Evolutionary conservation across 1,284 basidiomycete genomes (phyloP).

Genomic region (Peniophora sp.): DNA sequence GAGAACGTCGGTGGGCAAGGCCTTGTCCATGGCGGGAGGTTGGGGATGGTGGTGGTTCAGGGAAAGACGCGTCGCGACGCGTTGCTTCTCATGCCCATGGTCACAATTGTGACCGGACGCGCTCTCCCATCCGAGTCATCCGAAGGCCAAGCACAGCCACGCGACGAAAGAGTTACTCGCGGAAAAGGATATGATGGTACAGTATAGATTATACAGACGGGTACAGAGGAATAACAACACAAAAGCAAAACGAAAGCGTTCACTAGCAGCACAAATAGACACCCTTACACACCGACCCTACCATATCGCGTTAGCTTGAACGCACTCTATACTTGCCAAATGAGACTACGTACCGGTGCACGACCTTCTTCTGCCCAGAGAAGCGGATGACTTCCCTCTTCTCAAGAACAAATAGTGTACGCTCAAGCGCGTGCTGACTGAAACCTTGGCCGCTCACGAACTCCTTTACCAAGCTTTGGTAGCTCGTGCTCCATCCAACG

Average conservation of each 20-base stretch:
- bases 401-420: slow-evolving; percentile 89
- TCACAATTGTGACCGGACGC: too few relatives aligned
- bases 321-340: background rate
- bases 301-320: slow-evolving; percentile 1
- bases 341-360: slow-evolving; percentile 15
- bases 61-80: too few relatives aligned
- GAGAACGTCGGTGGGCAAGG: slow-evolving; percentile 18
- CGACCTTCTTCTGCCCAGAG: slow-evolving; percentile 48
- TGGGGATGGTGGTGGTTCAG: background rate
- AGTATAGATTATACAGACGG: too few relatives aligned
- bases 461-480: slow-evolving; percentile 90
- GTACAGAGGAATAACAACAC: slow-evolving; percentile 1
- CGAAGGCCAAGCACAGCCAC: too few relatives aligned
- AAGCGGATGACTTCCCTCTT: slow-evolving; percentile 93
- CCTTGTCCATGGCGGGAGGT: background rate
- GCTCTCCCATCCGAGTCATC: too few relatives aligned
- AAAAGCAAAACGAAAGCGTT: slow-evolving; percentile 4
- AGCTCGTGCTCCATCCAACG: slow-evolving; percentile 96
- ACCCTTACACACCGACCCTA: slow-evolving; percentile 15
- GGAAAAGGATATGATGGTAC: too few relatives aligned
- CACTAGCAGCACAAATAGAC: background rate
- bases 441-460: slow-evolving; percentile 93
- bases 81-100: too few relatives aligned
- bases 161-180: too few relatives aligned
- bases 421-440: slow-evolving; percentile 87